Conservation (phyloP, 2,329 filamentous ascomycete genomes). For the Fusarium redolens region DNA sequence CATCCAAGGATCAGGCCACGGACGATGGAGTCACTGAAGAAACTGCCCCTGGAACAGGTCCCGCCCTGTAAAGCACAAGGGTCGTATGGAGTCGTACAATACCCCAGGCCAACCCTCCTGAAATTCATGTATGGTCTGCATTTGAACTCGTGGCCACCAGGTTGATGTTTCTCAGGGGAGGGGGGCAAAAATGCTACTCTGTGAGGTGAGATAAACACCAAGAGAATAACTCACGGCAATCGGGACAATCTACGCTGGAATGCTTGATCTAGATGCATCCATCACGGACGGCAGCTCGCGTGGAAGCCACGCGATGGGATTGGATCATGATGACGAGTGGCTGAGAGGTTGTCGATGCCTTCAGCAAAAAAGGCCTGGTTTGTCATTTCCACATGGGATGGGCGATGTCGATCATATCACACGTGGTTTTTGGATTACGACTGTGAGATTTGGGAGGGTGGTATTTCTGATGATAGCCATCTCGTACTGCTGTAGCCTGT, state of each 20-base stretch:
- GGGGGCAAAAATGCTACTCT: not conserved
- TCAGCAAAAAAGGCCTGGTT: not conserved
- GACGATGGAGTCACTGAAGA: not conserved
- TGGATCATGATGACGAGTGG: not conserved
- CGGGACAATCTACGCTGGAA: slow-evolving; percentile 2
- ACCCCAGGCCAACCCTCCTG: not conserved
- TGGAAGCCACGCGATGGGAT: slow-evolving; percentile 8
- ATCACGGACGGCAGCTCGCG: not conserved
- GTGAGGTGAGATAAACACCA: slow-evolving; percentile 4
- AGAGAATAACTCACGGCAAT: not conserved
- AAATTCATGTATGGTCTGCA: not conserved
- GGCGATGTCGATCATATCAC: slow-evolving; percentile 19
- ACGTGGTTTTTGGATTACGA: slow-evolving; percentile 26
- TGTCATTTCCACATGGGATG: slow-evolving; percentile 29
- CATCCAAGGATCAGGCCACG: slow-evolving; percentile 17
- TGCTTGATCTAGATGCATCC: slow-evolving; percentile 2
- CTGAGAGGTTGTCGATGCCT: not conserved
- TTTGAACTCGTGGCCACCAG: slow-evolving; percentile 2
- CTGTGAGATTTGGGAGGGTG: slow-evolving; percentile 12
- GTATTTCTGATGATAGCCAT: not conserved
- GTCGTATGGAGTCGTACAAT: not conserved
- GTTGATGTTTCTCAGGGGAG: not conserved
- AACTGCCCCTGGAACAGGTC: not conserved
- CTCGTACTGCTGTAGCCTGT: not conserved
- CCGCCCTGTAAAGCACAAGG: not conserved